phyloP scores from a whole-genome alignment of 148 eudicot genomes.

The Nepenthes mirabilis region DNA sequence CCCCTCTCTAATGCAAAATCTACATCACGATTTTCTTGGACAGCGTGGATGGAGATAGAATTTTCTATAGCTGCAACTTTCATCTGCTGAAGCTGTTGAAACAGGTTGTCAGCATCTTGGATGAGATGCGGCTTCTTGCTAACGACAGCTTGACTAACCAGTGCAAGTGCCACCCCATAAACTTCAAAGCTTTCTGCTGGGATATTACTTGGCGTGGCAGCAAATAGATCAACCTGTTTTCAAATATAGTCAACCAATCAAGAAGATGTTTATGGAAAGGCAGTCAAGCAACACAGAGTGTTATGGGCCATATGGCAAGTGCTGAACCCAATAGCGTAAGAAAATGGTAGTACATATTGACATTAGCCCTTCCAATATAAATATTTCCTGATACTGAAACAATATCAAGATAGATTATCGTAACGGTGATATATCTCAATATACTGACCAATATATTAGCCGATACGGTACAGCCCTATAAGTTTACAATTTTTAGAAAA shows the following conservation, averaged over 20 bases:
- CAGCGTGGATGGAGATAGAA: slow-evolving; percentile 27
- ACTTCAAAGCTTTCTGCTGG: slow-evolving; percentile 97
- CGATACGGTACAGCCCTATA: too few relatives aligned
- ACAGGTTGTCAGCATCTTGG: slow-evolving; percentile 83
- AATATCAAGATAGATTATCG: too few relatives aligned
- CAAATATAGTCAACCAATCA: not conserved
- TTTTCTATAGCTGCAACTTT: slow-evolving; percentile 38
- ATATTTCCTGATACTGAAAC: too few relatives aligned
- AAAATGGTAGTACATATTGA: not conserved
- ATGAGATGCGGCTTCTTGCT: slow-evolving; percentile 86
- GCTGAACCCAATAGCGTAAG: not conserved
- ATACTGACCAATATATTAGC: too few relatives aligned
- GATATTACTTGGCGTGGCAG: slow-evolving; percentile 77
- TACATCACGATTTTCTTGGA: slow-evolving; percentile 42
- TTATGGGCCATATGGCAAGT: not conserved
- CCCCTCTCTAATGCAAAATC: slow-evolving; percentile 94
- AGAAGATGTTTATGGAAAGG: not conserved
- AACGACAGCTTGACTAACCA: slow-evolving; percentile 81
- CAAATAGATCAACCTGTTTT: slow-evolving; percentile 75
- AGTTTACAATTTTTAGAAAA: too few relatives aligned
- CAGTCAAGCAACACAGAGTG: not conserved
- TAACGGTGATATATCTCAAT: too few relatives aligned
- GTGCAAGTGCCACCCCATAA: slow-evolving; percentile 90
- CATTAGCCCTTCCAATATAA: too few relatives aligned
- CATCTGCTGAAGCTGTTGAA: slow-evolving; percentile 88